phyloP scores from a whole-genome alignment of 2,329 filamentous ascomycete species.

The Phialophora macrospora region DNA sequence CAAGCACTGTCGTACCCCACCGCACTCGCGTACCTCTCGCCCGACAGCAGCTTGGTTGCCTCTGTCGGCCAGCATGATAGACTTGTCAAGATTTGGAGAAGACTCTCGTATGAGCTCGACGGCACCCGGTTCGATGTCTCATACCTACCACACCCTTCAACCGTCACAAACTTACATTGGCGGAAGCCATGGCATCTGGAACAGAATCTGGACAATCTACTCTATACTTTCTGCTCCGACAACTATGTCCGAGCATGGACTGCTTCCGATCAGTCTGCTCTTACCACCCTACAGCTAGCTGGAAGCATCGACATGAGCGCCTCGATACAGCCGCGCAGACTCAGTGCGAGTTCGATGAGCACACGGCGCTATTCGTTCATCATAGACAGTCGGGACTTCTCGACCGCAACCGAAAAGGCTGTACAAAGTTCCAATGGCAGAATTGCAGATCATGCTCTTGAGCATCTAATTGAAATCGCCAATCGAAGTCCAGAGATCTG shows the following conservation, averaged over 20 bases:
- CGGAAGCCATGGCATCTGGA: slow-evolving; percentile 75
- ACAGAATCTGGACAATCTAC: slow-evolving; percentile 79
- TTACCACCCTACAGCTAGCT: slow-evolving; percentile 78
- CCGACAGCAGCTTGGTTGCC: slow-evolving; percentile 85
- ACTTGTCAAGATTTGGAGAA: slow-evolving; percentile 89
- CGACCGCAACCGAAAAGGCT: slow-evolving; percentile 74
- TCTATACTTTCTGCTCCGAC: slow-evolving; percentile 88
- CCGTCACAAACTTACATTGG: slow-evolving; percentile 87
- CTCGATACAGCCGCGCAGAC: slow-evolving; percentile 66
- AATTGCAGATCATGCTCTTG: slow-evolving; percentile 72
- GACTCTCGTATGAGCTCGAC: slow-evolving; percentile 79
- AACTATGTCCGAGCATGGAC: slow-evolving; percentile 83
- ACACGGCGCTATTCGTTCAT: slow-evolving; percentile 74
- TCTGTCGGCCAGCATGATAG: slow-evolving; percentile 78
- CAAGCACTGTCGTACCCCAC: slow-evolving; percentile 73
- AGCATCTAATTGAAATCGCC: slow-evolving; percentile 83
- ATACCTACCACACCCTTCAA: slow-evolving; percentile 82
- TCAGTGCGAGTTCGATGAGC: slow-evolving; percentile 47
- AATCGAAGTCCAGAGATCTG: slow-evolving; percentile 87
- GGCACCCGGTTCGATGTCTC: slow-evolving; percentile 87
- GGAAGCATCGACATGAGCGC: slow-evolving; percentile 75
- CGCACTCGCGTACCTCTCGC: slow-evolving; percentile 78
- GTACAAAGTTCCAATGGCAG: slow-evolving; percentile 66
- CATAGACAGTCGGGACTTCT: slow-evolving; percentile 80
- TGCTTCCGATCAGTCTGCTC: slow-evolving; percentile 70